Evolutionary conservation across 257 asterid genomes (phyloP).

Genomic region (Ocimum tenuiflorum): DNA sequence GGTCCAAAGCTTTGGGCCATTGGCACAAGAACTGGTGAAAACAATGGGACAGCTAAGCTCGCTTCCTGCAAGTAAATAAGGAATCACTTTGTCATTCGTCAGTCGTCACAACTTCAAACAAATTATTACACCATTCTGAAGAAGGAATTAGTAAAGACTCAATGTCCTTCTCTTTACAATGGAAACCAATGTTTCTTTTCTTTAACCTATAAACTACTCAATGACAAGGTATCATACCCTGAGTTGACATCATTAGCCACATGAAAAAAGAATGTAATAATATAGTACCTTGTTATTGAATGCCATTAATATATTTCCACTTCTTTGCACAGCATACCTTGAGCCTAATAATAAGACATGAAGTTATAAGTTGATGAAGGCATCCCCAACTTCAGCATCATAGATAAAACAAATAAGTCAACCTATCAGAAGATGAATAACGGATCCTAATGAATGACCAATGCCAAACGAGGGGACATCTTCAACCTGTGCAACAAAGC

Average conservation of each 20-base stretch:
- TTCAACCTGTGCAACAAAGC: conserved; percentile 42
- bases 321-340: conserved; percentile 85
- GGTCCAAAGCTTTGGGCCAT: conserved; percentile 86
- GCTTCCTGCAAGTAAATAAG: conserved; percentile 62
- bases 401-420: conserved; percentile 7
- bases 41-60: conserved; percentile 70
- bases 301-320: conserved; percentile 79
- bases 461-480: conserved; percentile 83
- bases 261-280: not conserved
- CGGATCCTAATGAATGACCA: conserved; percentile 89
- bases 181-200: not conserved
- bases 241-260: not conserved
- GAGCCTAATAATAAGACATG: conserved; percentile 55
- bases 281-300: conserved; percentile 74
- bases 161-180: not conserved
- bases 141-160: not conserved
- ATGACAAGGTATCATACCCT: not conserved
- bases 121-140: not conserved
- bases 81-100: conserved; percentile 1
- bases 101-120: conserved; percentile 3
- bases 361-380: conserved; percentile 20
- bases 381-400: conserved; percentile 1
- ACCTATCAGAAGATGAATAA: conserved; percentile 92
- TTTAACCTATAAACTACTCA: not conserved
- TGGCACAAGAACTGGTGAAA: conserved; percentile 82